Conservation (phyloP, 2,329 filamentous ascomycete genomes). For the Penicillium sp. region DNA sequence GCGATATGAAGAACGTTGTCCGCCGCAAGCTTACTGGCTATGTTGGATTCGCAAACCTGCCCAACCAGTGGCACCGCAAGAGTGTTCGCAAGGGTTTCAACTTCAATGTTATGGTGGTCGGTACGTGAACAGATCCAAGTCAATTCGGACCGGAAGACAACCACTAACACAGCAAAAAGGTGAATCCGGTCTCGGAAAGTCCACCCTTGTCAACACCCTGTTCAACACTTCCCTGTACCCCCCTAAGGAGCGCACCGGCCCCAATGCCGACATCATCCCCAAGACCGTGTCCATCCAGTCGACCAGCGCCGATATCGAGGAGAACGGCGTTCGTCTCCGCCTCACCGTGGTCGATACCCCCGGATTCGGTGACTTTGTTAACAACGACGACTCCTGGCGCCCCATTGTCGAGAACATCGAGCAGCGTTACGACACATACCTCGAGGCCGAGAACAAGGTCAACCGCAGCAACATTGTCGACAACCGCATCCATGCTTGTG, state of each 20-base stretch:
- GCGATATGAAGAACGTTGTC: constrained; percentile 89
- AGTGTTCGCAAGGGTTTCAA: constrained; percentile 99
- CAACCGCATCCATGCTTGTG: constrained; percentile 97
- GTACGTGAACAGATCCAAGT: constrained; percentile 58
- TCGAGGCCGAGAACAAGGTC: constrained; percentile 99
- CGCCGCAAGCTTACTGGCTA: constrained; percentile 98
- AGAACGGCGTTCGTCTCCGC: constrained; percentile 94
- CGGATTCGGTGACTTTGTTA: constrained; percentile 98
- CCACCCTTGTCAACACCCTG: constrained; percentile 96
- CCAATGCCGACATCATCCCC: constrained; percentile 95
- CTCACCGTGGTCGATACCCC: constrained; percentile 97
- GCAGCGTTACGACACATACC: constrained; percentile 96
- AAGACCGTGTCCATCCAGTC: constrained; percentile 96
- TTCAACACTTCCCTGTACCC: constrained; percentile 99
- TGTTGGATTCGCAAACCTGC: constrained; percentile 96
- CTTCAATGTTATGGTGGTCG: constrained; percentile 99
- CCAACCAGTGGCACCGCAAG: constrained; percentile 99
- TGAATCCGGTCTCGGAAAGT: constrained; percentile 99
- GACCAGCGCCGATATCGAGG: constrained; percentile 95
- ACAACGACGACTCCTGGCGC: constrained; percentile 99
- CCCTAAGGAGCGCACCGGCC: constrained; percentile 96
- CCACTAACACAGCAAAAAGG: constrained; percentile 54
- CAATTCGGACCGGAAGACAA: neutral
- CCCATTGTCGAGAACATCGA: constrained; percentile 99
- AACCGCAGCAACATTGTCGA: constrained; percentile 99